These are phyloP conservation scores for Rutstroemia sp. DNA, from an alignment of 2,329 filamentous ascomycete species.

Conservation along the genomic window DNA sequence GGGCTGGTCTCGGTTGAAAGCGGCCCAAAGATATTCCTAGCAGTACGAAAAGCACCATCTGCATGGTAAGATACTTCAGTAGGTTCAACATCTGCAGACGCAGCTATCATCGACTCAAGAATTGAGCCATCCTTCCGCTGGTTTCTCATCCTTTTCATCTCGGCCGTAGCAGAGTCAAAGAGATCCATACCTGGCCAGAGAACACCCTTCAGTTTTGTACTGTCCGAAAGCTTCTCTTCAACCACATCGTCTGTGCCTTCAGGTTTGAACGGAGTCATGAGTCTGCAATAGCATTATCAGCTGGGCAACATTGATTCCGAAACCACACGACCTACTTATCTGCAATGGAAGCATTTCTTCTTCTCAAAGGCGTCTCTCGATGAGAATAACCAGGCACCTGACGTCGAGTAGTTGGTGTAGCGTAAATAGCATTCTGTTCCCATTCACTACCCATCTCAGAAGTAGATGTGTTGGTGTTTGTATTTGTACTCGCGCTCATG, in stretches of 20 bases:
- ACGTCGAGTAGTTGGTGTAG: constrained; percentile 24
- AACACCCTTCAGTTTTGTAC: constrained; percentile 55
- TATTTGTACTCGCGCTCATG: not conserved
- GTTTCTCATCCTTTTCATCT: constrained; percentile 67
- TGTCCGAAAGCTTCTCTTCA: constrained; percentile 23
- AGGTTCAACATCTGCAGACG: constrained; percentile 56
- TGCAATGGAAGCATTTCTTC: constrained; percentile 11
- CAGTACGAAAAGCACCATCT: constrained; percentile 42
- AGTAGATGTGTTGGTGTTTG: constrained; percentile 1
- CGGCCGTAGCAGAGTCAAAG: constrained; percentile 71
- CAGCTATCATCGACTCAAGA: constrained; percentile 56
- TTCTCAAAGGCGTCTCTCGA: constrained; percentile 6
- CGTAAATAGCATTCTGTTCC: constrained; percentile 17
- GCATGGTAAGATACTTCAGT: constrained; percentile 57
- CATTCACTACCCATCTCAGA: constrained; percentile 15
- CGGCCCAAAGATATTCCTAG: constrained; percentile 52
- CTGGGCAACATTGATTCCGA: not conserved
- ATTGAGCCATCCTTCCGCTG: constrained; percentile 71
- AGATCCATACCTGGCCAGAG: constrained; percentile 71
- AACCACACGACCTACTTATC: constrained; percentile 15
- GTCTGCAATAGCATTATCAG: constrained; percentile 9
- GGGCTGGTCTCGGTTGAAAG: constrained; percentile 45
- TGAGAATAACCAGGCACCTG: constrained; percentile 20
- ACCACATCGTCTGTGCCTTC: constrained; percentile 13
- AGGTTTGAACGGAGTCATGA: constrained; percentile 20